Evolutionary conservation across 1,284 basidiomycete species (phyloP), one percentile per base, ranked within the genome.

Genomic region (Ganoderma boninense): DNA sequence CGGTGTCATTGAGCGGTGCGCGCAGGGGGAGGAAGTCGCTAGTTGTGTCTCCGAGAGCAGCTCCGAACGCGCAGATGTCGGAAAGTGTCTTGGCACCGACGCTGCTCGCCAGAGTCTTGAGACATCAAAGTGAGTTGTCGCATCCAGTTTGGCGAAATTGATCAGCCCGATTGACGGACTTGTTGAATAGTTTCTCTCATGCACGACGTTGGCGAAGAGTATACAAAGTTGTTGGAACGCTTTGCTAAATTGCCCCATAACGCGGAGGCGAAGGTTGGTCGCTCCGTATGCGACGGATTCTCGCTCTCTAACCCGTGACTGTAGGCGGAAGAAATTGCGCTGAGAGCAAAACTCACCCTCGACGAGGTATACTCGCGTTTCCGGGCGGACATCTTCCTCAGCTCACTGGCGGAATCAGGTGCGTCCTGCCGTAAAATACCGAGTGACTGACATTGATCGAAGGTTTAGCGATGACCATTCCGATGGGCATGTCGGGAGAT

Each of bases 391-490:
- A 92, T 97, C 84, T 95, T 95, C 81, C 84, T 97, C 73, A 95
- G 91, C 77, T 96, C 95, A 1, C 82, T 97, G 23, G 87, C 92
- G 0, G 96, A 97, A 80, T 96, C 95, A 13, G 92, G 95, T 95
- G 75, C 54, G 91, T 83, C 10, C 8, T 29, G 14, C 4, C 18
- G 32, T 29, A 23, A 35, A 35, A 54, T 7, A 4, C 3, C 16
- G 3, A n/a, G 2, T 13, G 32, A 6, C 4, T 32, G 5, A 10
- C 20, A 42, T 40, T 68, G 66, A 62, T 46, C 26, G 35, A 65
- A 62, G 29, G 59, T 46, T 14, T 72, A 96, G 95, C 93, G 8
- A 93, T 97, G 69, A 91, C 94, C 0, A 86, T 97, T 68, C 95
- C 96, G 0, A 92, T 95, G 89, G 92, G 92, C 0, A 90, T 91